Conservation (phyloP, 2,329 filamentous ascomycete genomes). For the Colletotrichum siamense region DNA sequence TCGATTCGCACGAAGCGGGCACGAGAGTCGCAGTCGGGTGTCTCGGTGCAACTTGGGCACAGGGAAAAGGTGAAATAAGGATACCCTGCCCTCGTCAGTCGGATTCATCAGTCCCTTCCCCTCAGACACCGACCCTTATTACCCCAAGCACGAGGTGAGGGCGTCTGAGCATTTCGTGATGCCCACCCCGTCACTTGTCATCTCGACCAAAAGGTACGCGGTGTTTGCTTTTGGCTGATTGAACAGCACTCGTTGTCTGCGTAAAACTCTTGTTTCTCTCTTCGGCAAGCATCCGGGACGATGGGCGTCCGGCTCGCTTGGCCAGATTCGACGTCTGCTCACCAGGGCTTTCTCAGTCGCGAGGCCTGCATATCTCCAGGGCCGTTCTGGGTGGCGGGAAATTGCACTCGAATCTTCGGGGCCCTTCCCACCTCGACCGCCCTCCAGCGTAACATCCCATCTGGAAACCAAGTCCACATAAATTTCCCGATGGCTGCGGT, state of each 20-base stretch:
- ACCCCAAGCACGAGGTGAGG: background rate
- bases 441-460: slow-evolving; percentile 6
- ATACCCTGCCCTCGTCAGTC: background rate
- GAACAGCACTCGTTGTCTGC: background rate
- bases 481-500: slow-evolving; percentile 12
- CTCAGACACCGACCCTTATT: background rate
- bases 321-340: background rate
- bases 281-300: slow-evolving; percentile 2
- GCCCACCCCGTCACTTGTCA: background rate
- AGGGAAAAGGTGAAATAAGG: background rate
- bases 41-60: slow-evolving; percentile 12
- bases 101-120: background rate
- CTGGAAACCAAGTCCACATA: background rate
- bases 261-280: background rate
- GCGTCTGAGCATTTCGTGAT: background rate
- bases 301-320: background rate
- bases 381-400: slow-evolving; percentile 18
- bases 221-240: background rate
- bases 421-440: background rate
- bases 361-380: background rate
- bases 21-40: slow-evolving; percentile 11
- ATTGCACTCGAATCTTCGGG: slow-evolving; percentile 10
- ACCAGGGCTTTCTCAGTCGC: background rate
- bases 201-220: background rate
- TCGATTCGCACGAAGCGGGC: background rate